phyloP scores from a whole-genome alignment of 345 rosid species.

The Citrus hindsii region DNA sequence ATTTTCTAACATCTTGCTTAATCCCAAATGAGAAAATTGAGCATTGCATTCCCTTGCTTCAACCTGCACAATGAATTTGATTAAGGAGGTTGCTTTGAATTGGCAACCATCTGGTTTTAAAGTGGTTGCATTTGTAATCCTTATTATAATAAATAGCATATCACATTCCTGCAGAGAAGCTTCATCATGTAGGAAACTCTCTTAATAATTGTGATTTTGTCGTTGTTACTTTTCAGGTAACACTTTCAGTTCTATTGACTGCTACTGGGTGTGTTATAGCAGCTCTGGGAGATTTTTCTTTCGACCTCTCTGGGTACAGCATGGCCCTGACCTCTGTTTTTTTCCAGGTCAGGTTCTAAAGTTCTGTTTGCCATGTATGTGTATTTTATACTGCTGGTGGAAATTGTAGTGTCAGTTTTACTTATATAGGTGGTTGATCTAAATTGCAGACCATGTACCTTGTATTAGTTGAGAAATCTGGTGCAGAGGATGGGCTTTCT shows the following conservation, averaged over 20 bases:
- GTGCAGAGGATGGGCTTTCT: conserved; percentile 95
- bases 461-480: conserved; percentile 91
- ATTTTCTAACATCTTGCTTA: neutral
- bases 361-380: neutral
- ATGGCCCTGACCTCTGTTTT: conserved; percentile 93
- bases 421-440: conserved; percentile 5
- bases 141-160: neutral
- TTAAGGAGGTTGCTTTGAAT: neutral
- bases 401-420: conserved; percentile 2
- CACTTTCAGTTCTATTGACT: conserved; percentile 73
- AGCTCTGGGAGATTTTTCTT: conserved; percentile 92
- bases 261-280: conserved; percentile 91
- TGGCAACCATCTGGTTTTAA: neutral
- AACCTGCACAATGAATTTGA: neutral
- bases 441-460: conserved; percentile 93
- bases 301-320: conserved; percentile 80
- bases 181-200: neutral
- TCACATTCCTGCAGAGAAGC: conserved; percentile 4
- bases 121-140: neutral
- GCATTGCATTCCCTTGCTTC: neutral
- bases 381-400: neutral
- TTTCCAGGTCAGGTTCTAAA: conserved; percentile 55
- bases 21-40: too few species aligned
- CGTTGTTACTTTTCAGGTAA: conserved; percentile 56
- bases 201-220: neutral